Evolutionary conservation across 768 basidiomycete genomes (phyloP), one percentile per base, ranked within the genome.

Genomic region (Cyclocybe cylindracea): DNA sequence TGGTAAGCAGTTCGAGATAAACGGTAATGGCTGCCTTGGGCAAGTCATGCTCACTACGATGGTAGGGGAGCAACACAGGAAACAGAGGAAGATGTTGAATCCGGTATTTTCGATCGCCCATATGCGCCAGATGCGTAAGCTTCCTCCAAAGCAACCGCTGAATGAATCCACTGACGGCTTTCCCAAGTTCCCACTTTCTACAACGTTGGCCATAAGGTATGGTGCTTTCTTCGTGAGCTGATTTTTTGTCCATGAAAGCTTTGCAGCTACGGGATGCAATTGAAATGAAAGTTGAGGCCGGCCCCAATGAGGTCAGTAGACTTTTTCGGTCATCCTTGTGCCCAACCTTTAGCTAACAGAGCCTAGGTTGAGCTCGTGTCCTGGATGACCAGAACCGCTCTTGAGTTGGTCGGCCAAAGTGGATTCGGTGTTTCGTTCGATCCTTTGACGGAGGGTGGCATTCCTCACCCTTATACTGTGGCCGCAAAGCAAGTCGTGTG

Each of bases 381-480:
- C 6, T 74, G 72, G 72, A 66, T 70, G 61, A 55, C 71, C 13
- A 69, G 78, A 10, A 69, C 72, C 10, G 75, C 78, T 10, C 66
- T 79, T n/a, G 78, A 80, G 46, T 64, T 78, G 39, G 71, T 82
- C 35, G 77, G 76, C 6, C 76, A 77, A 61, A 73, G 72, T 29
- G 77, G 78, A 1, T 61, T 80, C 11, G 74, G 74, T 10, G 65
- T 68, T 44, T 73, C 70, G 7, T 75, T 75, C 37, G 74, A 75
- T 48, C 43, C 66, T 0, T 63, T 79, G n/a, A 60, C 56, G 10
- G 69, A 68, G 19, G 67, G 70, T 7, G 48, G 42, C 10, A 50
- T 39, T 2, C 53, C 55, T 3, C 69, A 67, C 59, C 70, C 62
- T 29, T 77, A 72, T 45, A 58, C 57, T 19, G 18, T 37, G 29